phyloP scores from a whole-genome alignment of 306 rosid genomes.

The Benincasa hispida region DNA sequence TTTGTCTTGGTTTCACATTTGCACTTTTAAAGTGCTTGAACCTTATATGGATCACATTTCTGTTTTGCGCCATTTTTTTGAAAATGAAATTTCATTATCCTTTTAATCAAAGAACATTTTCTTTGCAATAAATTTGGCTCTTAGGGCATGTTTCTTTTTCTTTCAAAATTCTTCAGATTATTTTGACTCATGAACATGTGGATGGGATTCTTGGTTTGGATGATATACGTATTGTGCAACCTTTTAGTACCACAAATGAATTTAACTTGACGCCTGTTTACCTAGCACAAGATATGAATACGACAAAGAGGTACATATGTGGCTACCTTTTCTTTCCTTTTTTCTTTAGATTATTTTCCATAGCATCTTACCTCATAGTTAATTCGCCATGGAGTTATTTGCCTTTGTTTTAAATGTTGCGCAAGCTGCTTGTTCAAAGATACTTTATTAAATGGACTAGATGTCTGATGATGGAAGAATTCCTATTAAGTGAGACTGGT shows the following conservation, averaged over 20 bases:
- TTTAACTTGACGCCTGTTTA: slow-evolving; percentile 66
- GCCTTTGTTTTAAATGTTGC: not conserved
- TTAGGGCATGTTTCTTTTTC: not conserved
- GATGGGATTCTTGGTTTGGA: slow-evolving; percentile 98
- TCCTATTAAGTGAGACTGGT: slow-evolving; percentile 55
- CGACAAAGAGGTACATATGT: slow-evolving; percentile 68
- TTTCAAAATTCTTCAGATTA: slow-evolving; percentile 32
- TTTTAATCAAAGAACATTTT: not conserved
- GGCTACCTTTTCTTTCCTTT: not conserved
- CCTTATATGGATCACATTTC: not conserved
- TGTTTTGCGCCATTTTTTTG: not conserved
- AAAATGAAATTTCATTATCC: not conserved
- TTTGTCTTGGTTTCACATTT: not conserved
- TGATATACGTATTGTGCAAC: slow-evolving; percentile 78
- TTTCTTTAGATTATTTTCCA: not conserved
- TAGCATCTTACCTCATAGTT: not conserved
- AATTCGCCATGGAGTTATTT: not conserved
- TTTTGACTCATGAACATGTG: slow-evolving; percentile 95
- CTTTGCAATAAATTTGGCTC: not conserved
- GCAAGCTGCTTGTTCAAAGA: not conserved
- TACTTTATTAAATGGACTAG: not conserved
- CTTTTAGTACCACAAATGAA: slow-evolving; percentile 65
- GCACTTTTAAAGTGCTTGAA: not conserved
- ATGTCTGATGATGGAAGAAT: not conserved
- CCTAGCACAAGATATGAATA: slow-evolving; percentile 50